Evolutionary conservation across 768 basidiomycete species (phyloP).

Genomic region (Phaffia australis): DNA sequence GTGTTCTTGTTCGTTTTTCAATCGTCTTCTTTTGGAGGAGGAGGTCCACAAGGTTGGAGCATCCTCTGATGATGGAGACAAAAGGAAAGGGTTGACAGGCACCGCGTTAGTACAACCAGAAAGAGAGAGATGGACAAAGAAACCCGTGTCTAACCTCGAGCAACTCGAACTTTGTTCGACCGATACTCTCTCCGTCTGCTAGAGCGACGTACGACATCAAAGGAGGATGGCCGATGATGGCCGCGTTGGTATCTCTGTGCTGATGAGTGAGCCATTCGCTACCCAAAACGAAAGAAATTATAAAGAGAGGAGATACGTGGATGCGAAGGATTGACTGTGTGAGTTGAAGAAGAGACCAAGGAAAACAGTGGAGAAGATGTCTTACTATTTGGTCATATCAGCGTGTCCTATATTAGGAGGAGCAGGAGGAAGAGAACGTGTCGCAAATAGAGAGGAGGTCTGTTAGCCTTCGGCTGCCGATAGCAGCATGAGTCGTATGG

Average conservation of each 20-base stretch:
- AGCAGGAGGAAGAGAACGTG: neutral
- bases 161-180: slow-evolving; percentile 84
- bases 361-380: slow-evolving; percentile 20
- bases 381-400: slow-evolving; percentile 90
- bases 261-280: slow-evolving; percentile 98
- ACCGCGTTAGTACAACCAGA: neutral
- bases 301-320: neutral
- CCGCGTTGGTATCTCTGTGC: slow-evolving; percentile 86
- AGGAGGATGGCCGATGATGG: slow-evolving; percentile 82
- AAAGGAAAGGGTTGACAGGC: neutral
- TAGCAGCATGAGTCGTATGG: neutral
- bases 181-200: slow-evolving; percentile 88
- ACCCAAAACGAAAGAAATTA: neutral
- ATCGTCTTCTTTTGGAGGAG: slow-evolving; percentile 73
- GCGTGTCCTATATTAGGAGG: slow-evolving; percentile 59
- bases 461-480: neutral
- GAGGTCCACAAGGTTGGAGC: slow-evolving; percentile 89
- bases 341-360: neutral
- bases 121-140: neutral
- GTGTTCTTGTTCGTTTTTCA: slow-evolving; percentile 24
- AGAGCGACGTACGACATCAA: slow-evolving; percentile 77
- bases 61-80: slow-evolving; percentile 51
- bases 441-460: slow-evolving; percentile 12
- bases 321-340: neutral
- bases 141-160: slow-evolving; percentile 56